Evolutionary conservation across 805 yeast species (phyloP).

Genomic region (Saccharomycopsis sp.): DNA sequence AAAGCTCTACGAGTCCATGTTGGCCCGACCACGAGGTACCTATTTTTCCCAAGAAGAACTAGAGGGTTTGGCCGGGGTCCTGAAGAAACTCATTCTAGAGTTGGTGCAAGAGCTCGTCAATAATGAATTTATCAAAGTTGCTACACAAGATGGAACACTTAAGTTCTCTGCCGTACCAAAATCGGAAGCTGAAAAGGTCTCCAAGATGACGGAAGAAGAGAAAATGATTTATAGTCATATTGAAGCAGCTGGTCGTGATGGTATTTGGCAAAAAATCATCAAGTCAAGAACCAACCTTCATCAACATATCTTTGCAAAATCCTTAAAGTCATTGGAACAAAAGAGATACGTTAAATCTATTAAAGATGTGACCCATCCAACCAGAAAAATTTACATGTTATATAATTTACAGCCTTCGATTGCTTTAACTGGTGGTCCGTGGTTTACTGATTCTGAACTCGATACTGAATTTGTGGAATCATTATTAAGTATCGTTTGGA

Average conservation of each 20-base stretch:
- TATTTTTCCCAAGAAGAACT: slow-evolving; percentile 64
- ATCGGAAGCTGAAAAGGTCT: slow-evolving; percentile 67
- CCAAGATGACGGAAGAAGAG: slow-evolving; percentile 78
- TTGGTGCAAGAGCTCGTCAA: slow-evolving; percentile 35
- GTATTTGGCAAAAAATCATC: slow-evolving; percentile 90
- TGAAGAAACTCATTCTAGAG: slow-evolving; percentile 32
- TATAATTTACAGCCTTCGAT: slow-evolving; percentile 88
- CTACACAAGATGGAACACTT: slow-evolving; percentile 55
- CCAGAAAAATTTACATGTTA: slow-evolving; percentile 92
- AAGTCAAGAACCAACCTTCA: slow-evolving; percentile 82
- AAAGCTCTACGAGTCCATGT: slow-evolving; percentile 55
- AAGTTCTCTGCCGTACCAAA: slow-evolving; percentile 66
- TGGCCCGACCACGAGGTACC: slow-evolving; percentile 35
- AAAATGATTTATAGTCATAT: slow-evolving; percentile 84
- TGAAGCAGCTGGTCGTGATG: slow-evolving; percentile 89
- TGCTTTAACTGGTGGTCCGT: slow-evolving; percentile 97
- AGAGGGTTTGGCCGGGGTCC: slow-evolving; percentile 34
- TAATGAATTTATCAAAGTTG: slow-evolving; percentile 25
- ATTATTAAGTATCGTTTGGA: slow-evolving; percentile 76
- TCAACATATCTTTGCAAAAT: slow-evolving; percentile 80
- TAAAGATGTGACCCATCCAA: slow-evolving; percentile 85
- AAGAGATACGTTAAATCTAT: slow-evolving; percentile 82
- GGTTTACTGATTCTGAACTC: slow-evolving; percentile 95
- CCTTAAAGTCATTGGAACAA: slow-evolving; percentile 68
- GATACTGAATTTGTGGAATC: slow-evolving; percentile 90